Conservation (phyloP, 257 asterid species). For the Nicotiana knightiana region DNA sequence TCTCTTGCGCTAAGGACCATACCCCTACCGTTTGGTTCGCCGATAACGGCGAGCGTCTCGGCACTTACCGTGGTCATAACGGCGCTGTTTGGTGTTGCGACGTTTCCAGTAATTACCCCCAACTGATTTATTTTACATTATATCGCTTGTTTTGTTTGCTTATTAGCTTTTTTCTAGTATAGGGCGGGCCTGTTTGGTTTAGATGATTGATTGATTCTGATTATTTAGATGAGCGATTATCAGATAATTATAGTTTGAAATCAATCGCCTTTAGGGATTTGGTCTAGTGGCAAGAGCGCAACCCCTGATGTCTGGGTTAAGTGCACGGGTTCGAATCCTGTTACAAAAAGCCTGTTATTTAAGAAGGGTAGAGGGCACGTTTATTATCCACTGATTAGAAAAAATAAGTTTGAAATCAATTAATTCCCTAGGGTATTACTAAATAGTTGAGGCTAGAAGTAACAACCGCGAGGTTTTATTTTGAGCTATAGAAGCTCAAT, state of each 20-base stretch:
- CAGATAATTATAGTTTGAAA: background rate
- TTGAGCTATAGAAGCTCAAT: background rate
- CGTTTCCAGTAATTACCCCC: conserved; percentile 50
- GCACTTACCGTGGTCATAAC: conserved; percentile 87
- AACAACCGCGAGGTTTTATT: background rate
- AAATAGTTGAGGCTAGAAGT: background rate
- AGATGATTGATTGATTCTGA: background rate
- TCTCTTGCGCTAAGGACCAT: conserved; percentile 93
- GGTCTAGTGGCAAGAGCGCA: background rate
- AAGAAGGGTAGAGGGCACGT: too few relatives aligned
- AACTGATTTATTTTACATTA: too few relatives aligned
- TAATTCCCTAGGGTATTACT: background rate
- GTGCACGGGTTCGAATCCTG: background rate
- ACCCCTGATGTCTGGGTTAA: background rate
- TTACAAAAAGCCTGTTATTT: too few relatives aligned
- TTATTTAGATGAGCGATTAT: background rate
- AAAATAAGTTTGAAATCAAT: background rate
- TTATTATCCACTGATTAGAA: too few relatives aligned
- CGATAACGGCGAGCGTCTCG: conserved; percentile 92
- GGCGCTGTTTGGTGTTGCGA: conserved; percentile 99
- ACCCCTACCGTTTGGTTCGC: conserved; percentile 91
- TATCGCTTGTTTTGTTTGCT: background rate
- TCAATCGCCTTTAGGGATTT: background rate
- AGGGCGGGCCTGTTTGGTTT: background rate
- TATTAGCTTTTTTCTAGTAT: background rate